Base-by-base conservation (phyloP, 2,329 filamentous ascomycete genomes). In the Colletotrichum chrysophilum region DNA sequence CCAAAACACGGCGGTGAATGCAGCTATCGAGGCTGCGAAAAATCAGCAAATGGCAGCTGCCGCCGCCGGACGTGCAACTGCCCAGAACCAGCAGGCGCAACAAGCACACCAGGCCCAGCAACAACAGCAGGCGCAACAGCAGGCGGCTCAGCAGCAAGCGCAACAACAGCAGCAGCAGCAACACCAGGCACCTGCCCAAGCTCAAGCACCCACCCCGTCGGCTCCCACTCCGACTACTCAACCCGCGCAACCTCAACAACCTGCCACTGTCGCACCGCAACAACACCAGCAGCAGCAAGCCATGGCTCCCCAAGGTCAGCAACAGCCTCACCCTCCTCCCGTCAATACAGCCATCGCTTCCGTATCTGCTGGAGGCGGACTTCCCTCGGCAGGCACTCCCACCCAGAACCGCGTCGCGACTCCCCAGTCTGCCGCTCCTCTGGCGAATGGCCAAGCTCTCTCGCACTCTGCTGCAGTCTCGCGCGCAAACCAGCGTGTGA, bases 341-440 rank as follows among this genome's bases (percentile, higher is more conserved):
- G 84, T 89, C 61, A 91, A 91, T 76, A 88, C 89, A 0, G 84
- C 86, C 5, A 82, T 90, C 48, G 84, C 87, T 5, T 81, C 84
- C 14, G 82, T 85, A 7, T 79, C 80, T 43, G 78, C 85, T 52
- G 55, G 21, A 13, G 68, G 72, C 69, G 83, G 87, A 55, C 79
- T 88, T 75, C 82, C 84, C 26, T 85, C 86, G 1, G 84, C 84
- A 55, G 87, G 87, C 71, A 88, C 88, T 9, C 89, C 89, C 26
- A 89, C 88, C 1, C 89, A 90, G 70, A 83, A 83, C 21, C 87
- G 89, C 66, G 83, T 89, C 7, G 87, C 87, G 72, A 90, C 89
- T 12, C 87, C 89, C 3, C 89, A 91, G 73, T 81, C 83, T 1
- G 85, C 85, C 5, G 85, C 84, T 2, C 83, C 86, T 18, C 43